Evolutionary conservation across 495 filamentous ascomycete species (phyloP), one percentile per base, ranked within the genome.

Genomic region (Daldinia vernicosa): DNA sequence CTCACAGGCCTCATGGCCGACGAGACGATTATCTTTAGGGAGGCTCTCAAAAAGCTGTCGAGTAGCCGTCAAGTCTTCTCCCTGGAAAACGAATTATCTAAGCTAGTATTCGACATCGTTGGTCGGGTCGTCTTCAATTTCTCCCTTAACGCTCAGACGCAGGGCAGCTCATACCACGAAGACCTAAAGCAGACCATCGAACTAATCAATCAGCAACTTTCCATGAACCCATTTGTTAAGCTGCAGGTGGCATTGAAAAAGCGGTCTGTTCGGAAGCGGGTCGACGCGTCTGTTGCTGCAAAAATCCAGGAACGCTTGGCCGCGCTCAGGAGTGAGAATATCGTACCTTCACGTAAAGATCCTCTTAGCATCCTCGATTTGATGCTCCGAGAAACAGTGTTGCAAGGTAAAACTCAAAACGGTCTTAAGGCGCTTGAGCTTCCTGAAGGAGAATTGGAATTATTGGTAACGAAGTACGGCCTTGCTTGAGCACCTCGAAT

Each of bases 321-420:
- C 7, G 69, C 22, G 11, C 39, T 69, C 24, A 32, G 45, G 52
- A 53, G 15, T 33, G 58, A 65, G 17, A 71, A 66, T 14, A 55
- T 62, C n/a, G 61, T 70, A 6, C 67, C 65, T 15, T 70, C 61
- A 22, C 58, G 62, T 22, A 67, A 64, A 17, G 65, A 64, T 7
- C 66, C 71, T 4, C 57, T 69, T 26, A 70, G 54, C 52, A 47
- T 75, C 26, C 47, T 75, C 7, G 72, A 75, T 53, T 55, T 70
- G 43, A 71, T 75, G 72, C 65, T 75, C 7, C 51, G 67, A 5
- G 47, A 62, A n/a, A 60, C 40, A 12, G 63, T 74, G 30, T 26
- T 56, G 54, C 53, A 57, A 24, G 56, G 26, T 26, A 54, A 54
- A 19, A 17, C 17, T 19, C n/a, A 6, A 19, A 45, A 45, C 9